A percentile compares a stretch with the other conserved stretches of the same genome.
Evolutionary conservation across 2,329 filamentous ascomycete genomes (phyloP).

Genomic region (Ophiostoma australiae): DNA sequence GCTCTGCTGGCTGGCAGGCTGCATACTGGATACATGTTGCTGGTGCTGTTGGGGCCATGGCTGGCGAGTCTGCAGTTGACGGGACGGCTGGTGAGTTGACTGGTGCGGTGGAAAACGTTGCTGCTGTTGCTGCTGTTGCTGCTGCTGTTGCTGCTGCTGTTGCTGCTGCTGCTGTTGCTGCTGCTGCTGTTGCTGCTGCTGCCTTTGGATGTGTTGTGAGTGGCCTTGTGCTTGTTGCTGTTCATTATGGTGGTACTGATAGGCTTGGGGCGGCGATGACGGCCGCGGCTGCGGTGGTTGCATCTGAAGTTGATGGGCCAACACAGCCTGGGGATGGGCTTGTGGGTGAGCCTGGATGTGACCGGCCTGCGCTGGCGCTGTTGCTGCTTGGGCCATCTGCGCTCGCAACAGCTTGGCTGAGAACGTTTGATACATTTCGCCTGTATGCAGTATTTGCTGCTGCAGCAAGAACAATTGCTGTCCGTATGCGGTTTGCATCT

Average conservation of each 20-base stretch:
- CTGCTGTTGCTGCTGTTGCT: neutral
- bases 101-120: neutral
- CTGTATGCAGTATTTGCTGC: neutral
- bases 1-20: neutral
- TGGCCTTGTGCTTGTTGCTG: slow-evolving; percentile 18
- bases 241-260: slow-evolving; percentile 21
- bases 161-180: neutral
- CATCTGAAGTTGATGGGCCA: slow-evolving; percentile 13
- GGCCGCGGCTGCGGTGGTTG: slow-evolving; percentile 18
- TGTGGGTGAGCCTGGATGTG: neutral
- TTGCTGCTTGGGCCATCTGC: neutral
- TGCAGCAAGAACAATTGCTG: neutral
- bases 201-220: neutral
- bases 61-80: neutral
- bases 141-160: neutral
- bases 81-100: too few relatives aligned
- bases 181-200: neutral
- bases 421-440: neutral
- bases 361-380: neutral
- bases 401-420: neutral
- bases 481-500: neutral
- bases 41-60: neutral
- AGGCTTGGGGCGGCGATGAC: neutral
- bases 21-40: neutral
- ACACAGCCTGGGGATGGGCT: neutral